Conservation (phyloP, 805 yeast species). For the Hanseniaspora lachancei region DNA sequence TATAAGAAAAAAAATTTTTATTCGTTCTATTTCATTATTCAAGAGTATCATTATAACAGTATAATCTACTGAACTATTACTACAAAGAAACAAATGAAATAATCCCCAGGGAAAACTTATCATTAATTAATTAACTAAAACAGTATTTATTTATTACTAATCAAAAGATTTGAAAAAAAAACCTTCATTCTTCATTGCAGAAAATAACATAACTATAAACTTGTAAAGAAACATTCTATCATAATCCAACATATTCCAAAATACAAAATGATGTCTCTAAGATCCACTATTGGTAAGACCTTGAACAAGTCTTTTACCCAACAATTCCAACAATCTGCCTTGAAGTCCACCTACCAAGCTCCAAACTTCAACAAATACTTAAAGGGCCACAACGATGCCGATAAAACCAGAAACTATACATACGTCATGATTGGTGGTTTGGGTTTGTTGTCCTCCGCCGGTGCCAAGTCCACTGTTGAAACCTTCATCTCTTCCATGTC, state of each 20-base stretch:
- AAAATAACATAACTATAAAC: not conserved
- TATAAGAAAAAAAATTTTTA: too few species aligned
- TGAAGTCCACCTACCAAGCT: conserved; percentile 71
- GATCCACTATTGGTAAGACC: conserved; percentile 18
- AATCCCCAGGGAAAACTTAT: not conserved
- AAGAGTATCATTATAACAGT: too few species aligned
- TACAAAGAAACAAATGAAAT: not conserved
- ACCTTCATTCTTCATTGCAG: too few species aligned
- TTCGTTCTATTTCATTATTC: too few species aligned
- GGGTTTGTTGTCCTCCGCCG: conserved; percentile 82
- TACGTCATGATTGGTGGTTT: conserved; percentile 96
- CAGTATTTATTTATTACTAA: too few species aligned
- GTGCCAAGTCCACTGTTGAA: conserved; percentile 92
- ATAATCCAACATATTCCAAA: not conserved
- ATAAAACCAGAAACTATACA: conserved; percentile 70
- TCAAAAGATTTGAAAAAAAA: too few species aligned
- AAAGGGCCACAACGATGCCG: conserved; percentile 56
- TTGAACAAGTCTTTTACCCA: conserved; percentile 11
- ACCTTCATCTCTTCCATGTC: conserved; percentile 84
- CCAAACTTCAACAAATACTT: conserved; percentile 80
- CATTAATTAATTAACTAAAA: too few species aligned
- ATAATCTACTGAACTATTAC: too few species aligned
- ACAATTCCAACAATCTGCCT: conserved; percentile 22
- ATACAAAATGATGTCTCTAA: conserved; percentile 20
- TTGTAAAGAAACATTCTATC: not conserved